Evolutionary conservation across 371 early-diverging fungal species (phyloP).

Genomic region (Cokeromyces recurvatus): DNA sequence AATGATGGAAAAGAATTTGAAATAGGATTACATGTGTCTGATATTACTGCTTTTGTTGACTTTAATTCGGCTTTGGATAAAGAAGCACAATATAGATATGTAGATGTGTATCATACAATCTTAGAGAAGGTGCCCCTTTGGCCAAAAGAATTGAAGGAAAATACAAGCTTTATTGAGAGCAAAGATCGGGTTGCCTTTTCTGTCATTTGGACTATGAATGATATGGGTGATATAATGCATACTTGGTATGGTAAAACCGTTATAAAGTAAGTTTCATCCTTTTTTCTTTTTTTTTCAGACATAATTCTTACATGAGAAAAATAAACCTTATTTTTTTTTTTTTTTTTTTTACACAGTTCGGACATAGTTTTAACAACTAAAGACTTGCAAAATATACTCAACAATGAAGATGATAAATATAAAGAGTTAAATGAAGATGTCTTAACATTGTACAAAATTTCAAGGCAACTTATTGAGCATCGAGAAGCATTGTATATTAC

Average conservation of each 20-base stretch:
- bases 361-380: constrained; percentile 75
- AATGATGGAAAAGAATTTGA: constrained; percentile 16
- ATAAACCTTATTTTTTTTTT: not conserved
- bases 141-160: constrained; percentile 82
- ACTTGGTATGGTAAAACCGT: constrained; percentile 73
- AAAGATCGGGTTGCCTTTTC: constrained; percentile 77
- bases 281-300: not conserved
- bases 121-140: constrained; percentile 90
- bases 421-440: not conserved
- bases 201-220: constrained; percentile 78
- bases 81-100: constrained; percentile 85
- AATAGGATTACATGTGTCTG: constrained; percentile 97
- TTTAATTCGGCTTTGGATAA: constrained; percentile 82
- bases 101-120: constrained; percentile 84
- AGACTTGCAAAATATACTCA: constrained; percentile 9
- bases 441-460: constrained; percentile 24
- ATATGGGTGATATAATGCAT: constrained; percentile 54
- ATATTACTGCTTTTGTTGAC: constrained; percentile 93
- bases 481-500: constrained; percentile 4
- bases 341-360: constrained; percentile 21
- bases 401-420: not conserved
- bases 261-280: constrained; percentile 51
- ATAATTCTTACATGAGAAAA: too few relatives aligned
- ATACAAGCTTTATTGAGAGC: constrained; percentile 32
- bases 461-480: constrained; percentile 70